Evolutionary conservation across 1,139 yeast species (phyloP), one percentile per base, ranked within the genome.

Genomic region (Hanseniaspora gamundiae): DNA sequence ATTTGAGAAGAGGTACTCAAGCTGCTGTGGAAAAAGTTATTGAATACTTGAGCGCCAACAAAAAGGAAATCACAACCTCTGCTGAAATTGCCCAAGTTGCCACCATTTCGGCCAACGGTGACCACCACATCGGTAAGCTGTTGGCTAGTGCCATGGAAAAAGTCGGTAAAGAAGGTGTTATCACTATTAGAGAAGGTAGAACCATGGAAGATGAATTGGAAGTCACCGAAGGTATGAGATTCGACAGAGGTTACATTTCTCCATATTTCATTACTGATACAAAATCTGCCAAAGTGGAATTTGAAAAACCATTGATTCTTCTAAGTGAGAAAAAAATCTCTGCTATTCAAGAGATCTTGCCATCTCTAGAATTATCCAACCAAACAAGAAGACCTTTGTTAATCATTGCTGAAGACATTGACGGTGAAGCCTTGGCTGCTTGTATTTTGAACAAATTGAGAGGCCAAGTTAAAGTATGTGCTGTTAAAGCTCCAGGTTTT

Each of bases 21-120:
- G 93, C 95, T 53, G 98, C 98, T 41, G 98, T 91, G 47, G 95
- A 87, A 67, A 94, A 94, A 39, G 95, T 91, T 46, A 95, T 91
- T 53, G 78, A 81, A 54, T 91, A 76, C 68, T 78, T 91, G 61
- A 88, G 85, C 65, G 69, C 78, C 60, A 82, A 91, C 78, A 88
- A 87, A 75, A 88, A 86, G 70, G 97, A 88, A 66, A 85, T 91
- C 68, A 91, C 98, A 61, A 88, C 97, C 49, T 79, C 93, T 49
- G 95, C 81, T 59, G 98, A 91, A 70, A 91, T 91, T 54, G 96
- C 98, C 40, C 98, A 91, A 71, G 98, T 91, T 46, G 98, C 98
- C 55, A 91, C 98, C 51, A 91, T 91, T 60, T 87, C 97, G 48
- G 98, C 98, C 53, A 91, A 91, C 66, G 98, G 98, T 56, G 98